Evolutionary conservation across 2,329 filamentous ascomycete genomes (phyloP).

Genomic region (Sordariomycetes sp.): DNA sequence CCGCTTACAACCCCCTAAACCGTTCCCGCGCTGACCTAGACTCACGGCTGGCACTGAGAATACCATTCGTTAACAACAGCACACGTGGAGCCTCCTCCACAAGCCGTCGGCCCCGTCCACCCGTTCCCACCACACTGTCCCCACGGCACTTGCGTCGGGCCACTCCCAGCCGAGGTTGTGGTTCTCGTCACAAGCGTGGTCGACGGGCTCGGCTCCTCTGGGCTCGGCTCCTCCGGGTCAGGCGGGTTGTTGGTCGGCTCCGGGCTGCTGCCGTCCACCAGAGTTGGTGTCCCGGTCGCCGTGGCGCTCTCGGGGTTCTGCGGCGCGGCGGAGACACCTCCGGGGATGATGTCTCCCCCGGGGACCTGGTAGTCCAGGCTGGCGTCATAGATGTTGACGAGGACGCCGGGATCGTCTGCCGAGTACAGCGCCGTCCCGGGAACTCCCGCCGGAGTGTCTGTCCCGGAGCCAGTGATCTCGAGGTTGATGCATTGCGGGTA

Average conservation of each 20-base stretch:
- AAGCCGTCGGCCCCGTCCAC: slow-evolving; percentile 33
- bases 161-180: background rate
- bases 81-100: slow-evolving; percentile 26
- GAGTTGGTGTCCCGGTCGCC: slow-evolving; percentile 8
- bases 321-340: slow-evolving; percentile 7
- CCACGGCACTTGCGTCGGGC: background rate
- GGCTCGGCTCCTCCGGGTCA: background rate
- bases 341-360: slow-evolving; percentile 18
- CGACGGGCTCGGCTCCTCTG: background rate
- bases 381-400: slow-evolving; percentile 18
- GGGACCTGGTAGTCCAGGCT: slow-evolving; percentile 19
- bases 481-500: slow-evolving; percentile 42
- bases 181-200: slow-evolving; percentile 8
- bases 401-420: slow-evolving; percentile 17
- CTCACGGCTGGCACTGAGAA: slow-evolving; percentile 18
- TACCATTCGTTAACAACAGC: slow-evolving; percentile 23
- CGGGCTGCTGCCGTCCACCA: slow-evolving; percentile 5
- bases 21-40: background rate
- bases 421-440: slow-evolving; percentile 13
- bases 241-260: slow-evolving; percentile 1
- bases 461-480: slow-evolving; percentile 28
- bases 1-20: background rate
- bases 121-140: slow-evolving; percentile 33
- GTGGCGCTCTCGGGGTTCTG: slow-evolving; percentile 9
- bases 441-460: slow-evolving; percentile 20